Percentiles rank a stretch among this genome's conserved stretches.
Conservation (phyloP, 1,139 yeast species). For the Candida tunisiensis region DNA sequence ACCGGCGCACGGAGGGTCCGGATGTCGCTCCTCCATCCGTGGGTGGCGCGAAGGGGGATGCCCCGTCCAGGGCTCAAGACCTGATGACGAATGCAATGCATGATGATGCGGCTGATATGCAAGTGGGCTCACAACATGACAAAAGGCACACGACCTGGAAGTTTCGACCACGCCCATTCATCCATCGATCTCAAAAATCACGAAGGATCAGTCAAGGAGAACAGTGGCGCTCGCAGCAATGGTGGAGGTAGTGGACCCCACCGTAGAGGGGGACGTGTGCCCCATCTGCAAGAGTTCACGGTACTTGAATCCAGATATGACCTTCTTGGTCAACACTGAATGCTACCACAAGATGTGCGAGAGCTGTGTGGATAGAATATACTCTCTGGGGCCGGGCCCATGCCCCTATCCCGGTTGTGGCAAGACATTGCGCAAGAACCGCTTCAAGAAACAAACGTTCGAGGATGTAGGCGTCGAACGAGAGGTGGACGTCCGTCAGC, state of each 20-base stretch:
- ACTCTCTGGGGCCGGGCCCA: slow-evolving; percentile 88
- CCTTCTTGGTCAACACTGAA: slow-evolving; percentile 84
- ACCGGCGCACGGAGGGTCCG: too few relatives aligned
- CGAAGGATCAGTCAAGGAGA: too few relatives aligned
- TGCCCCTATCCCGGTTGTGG: slow-evolving; percentile 93
- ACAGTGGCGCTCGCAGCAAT: too few relatives aligned
- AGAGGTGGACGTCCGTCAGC: slow-evolving; percentile 78
- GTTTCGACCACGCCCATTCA: neutral
- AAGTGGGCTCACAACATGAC: neutral
- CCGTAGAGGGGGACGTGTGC: slow-evolving; percentile 67
- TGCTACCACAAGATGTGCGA: slow-evolving; percentile 97
- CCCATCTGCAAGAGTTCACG: slow-evolving; percentile 95
- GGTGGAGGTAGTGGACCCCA: too few relatives aligned
- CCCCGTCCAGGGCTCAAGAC: too few relatives aligned
- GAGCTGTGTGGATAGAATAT: slow-evolving; percentile 88
- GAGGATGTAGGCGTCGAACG: slow-evolving; percentile 81
- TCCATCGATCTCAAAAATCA: neutral
- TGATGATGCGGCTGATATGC: too few relatives aligned
- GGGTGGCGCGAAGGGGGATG: too few relatives aligned
- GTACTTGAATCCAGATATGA: slow-evolving; percentile 87
- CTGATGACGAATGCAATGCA: too few relatives aligned
- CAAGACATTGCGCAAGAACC: slow-evolving; percentile 70
- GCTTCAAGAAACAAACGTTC: slow-evolving; percentile 80
- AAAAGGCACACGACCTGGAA: neutral
- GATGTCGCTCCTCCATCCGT: too few relatives aligned